A percentile compares a stretch with the other conserved stretches of the same genome.
Conservation (phyloP, 2,329 filamentous ascomycete species). For the Rhinocladiella similis region DNA sequence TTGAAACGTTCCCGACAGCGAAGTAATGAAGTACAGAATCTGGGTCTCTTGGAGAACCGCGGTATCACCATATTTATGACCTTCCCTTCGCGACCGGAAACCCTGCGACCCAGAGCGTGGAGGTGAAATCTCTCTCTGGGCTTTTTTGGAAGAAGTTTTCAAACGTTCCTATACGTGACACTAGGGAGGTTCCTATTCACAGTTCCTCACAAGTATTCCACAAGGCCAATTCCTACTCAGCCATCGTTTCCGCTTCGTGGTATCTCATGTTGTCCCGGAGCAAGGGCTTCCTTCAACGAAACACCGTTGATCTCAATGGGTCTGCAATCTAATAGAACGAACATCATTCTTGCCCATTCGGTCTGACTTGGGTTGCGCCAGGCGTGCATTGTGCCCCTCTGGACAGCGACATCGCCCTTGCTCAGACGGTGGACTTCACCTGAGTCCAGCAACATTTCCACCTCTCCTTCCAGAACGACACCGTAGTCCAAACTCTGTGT, state of each 20-base stretch:
- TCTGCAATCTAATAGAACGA: conserved; percentile 12
- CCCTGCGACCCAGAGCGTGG: no score
- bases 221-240: no score
- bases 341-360: conserved; percentile 18
- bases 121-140: no score
- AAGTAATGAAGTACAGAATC: no score
- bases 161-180: no score
- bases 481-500: conserved; percentile 56
- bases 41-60: no score
- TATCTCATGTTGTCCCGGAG: not conserved
- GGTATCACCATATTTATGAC: no score
- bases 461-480: conserved; percentile 53
- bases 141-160: no score
- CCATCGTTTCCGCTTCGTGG: not conserved
- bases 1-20: no score
- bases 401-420: conserved; percentile 43
- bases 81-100: no score
- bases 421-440: conserved; percentile 48
- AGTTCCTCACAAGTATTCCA: no score
- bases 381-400: conserved; percentile 17
- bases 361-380: conserved; percentile 38
- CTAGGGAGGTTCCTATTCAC: no score
- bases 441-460: conserved; percentile 52
- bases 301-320: conserved; percentile 6
- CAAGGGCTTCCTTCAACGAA: not conserved